Evolutionary conservation across 1,284 basidiomycete genomes (phyloP), one percentile per base, ranked within the genome.

Genomic region (Boletus sp.): DNA sequence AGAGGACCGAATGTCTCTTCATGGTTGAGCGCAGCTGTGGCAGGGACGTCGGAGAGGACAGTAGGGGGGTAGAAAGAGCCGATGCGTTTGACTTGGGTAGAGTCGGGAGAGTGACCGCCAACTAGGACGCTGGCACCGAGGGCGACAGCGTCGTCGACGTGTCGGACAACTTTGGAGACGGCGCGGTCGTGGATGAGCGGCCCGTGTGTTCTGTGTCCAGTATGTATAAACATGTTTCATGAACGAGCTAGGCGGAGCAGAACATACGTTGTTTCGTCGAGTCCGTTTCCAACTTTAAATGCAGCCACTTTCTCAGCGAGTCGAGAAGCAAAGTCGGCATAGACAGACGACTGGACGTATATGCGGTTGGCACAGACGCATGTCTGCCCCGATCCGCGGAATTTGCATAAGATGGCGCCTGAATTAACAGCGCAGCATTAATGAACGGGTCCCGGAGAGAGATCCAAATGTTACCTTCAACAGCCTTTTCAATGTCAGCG

Each of bases 1-100:
- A 94, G 72, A 0, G 95, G 94, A 0, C 94, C 94, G 69, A 97
- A 97, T 1, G 94, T 96, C 80, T 97, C 94, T 74, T 97, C 95
- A 19, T 71, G 69, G 67, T 86, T 83, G 64, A 94, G 68, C 31
- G 81, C 79, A 38, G 88, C 87, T 33, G 85, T 80, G 25, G 80
- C 54, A 2, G 93, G 85, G n/a, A 98, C 93, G 67, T 97, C 90
- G n/a, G 86, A 84, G 50, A 98, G 86, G 43, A 98, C 86, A 0
- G 96, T 98, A 2, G 96, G 95, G 48, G 86, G 80, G 77, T 91
- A 97, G 83, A 95, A 95, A 50, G 84, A 81, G 46, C 88, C 85
- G 3, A 37, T 23, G 6, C 14, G n/a, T 50, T 60, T 58, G 14
- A 55, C 0, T 4, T 77, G 65, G 9, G 80, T 79, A 10, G 83